Evolutionary conservation across 176 grass and related monocot species (phyloP), one percentile per base, ranked within the genome.

Genomic region (Ananas comosus): DNA sequence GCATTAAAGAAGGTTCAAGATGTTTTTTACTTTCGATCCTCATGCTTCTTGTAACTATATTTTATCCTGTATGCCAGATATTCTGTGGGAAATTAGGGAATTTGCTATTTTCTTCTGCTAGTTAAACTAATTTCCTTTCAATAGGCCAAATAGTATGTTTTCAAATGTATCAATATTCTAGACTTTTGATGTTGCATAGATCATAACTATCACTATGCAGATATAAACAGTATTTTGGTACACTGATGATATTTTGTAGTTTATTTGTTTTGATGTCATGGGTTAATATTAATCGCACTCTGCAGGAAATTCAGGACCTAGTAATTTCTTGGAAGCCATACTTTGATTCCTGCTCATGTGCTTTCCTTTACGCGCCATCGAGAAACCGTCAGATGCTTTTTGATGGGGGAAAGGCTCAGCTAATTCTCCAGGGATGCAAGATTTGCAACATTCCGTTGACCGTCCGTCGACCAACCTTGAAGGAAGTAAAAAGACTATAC

Each of bases 401-500:
- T 76, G 86, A 90, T 69, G 84, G 69, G 59, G 86, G 80, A 72
- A 89, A 87, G 59, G 69, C 85, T 72, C 81, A 81, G 28, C 76
- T 77, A 2, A 63, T 82, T 79, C 68, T 84, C 65, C 81, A 92
- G 50, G 64, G 64, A 49, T 84, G 79, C 85, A 82, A 80, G 65
- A 67, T 96, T 82, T 70, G 82, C 53, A 80, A 88, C 74, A 69
- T 97, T 10, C 94, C 86, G 66, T 81, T 92, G 53, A 88, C 89
- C 21, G 86, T 97, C 50, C 94, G 76, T 69, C 78, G 94, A 16
- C 94, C 94, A 65, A 97, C 89, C 25, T 78, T 97, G 66, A 97
- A 97, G 75, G 94, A 97, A 85, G 86, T 83, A 71, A 90, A 92
- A 77, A 74, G 89, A 19, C 58, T 92, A 74, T 97, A 97, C 65